Percentiles rank a stretch among this genome's conserved stretches.
phyloP scores from a whole-genome alignment of 1,284 basidiomycete genomes.

The Agroathelia rolfsii region DNA sequence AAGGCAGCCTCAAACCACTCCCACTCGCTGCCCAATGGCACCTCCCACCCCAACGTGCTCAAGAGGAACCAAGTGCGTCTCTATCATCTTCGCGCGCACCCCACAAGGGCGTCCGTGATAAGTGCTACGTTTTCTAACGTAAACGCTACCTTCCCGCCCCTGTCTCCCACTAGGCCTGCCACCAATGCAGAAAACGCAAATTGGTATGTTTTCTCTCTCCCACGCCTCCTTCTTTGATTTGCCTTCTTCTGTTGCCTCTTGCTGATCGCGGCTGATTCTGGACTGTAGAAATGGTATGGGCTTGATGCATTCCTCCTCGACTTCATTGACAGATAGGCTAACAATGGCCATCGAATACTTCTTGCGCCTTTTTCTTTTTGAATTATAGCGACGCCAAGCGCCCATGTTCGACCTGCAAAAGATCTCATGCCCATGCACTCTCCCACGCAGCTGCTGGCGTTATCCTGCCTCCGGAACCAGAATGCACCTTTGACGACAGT shows the following conservation, averaged over 20 bases:
- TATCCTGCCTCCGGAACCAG: conserved; percentile 39
- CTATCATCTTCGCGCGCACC: no score
- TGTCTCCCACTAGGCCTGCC: conserved; percentile 29
- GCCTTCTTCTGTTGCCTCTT: conserved; percentile 5
- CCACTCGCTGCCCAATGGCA: conserved; percentile 14
- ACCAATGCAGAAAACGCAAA: conserved; percentile 61
- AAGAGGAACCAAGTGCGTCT: conserved; percentile 53
- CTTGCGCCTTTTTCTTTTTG: conserved; percentile 6
- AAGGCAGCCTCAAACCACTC: conserved; percentile 18
- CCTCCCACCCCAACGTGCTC: conserved; percentile 38
- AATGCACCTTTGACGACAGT: conserved; percentile 66
- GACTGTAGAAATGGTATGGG: conserved; percentile 50
- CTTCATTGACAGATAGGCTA: no score
- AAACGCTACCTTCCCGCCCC: no score
- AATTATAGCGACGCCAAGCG: conserved; percentile 51
- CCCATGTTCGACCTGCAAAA: conserved; percentile 58
- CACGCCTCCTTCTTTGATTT: conserved; percentile 9
- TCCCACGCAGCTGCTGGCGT: conserved; percentile 46
- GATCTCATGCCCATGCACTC: conserved; percentile 54
- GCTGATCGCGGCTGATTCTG: no score
- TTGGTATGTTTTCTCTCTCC: conserved; percentile 40
- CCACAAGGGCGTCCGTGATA: no score
- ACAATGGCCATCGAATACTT: no score
- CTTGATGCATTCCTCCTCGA: conserved; percentile 11
- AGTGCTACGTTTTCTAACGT: no score